Evolutionary conservation across 176 grass and related monocot genomes (phyloP).

Genomic region (Phragmites australis): DNA sequence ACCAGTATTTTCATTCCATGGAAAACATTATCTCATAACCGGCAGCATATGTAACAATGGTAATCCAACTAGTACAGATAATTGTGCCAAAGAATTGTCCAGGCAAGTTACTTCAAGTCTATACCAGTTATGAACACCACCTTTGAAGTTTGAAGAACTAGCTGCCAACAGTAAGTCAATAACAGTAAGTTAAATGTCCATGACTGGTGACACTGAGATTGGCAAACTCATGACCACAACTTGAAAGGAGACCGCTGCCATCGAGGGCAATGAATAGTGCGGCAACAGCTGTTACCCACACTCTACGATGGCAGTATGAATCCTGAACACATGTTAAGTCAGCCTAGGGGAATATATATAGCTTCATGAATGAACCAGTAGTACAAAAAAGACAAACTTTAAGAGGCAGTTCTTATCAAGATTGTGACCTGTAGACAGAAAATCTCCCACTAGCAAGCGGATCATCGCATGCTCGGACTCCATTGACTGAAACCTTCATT

Average conservation of each 20-base stretch:
- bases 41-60: not conserved
- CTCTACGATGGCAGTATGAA: constrained; percentile 22
- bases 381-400: constrained; percentile 29
- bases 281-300: constrained; percentile 44
- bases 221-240: constrained; percentile 17
- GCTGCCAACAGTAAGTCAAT: constrained; percentile 15
- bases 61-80: constrained; percentile 23
- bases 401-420: constrained; percentile 45
- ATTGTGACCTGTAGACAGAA: constrained; percentile 49
- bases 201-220: constrained; percentile 16
- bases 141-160: not conserved
- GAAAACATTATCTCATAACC: not conserved
- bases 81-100: constrained; percentile 28
- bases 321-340: constrained; percentile 39
- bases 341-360: constrained; percentile 33
- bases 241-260: constrained; percentile 19
- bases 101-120: constrained; percentile 1
- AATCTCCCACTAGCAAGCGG: constrained; percentile 53
- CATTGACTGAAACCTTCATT: constrained; percentile 41
- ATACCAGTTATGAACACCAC: not conserved
- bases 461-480: constrained; percentile 46
- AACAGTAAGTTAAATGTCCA: not conserved
- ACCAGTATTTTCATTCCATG: constrained; percentile 4
- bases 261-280: constrained; percentile 23
- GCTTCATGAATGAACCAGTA: constrained; percentile 27